phyloP scores from a whole-genome alignment of 441 rosid species.

The Pelargonium myrrhifolium region DNA sequence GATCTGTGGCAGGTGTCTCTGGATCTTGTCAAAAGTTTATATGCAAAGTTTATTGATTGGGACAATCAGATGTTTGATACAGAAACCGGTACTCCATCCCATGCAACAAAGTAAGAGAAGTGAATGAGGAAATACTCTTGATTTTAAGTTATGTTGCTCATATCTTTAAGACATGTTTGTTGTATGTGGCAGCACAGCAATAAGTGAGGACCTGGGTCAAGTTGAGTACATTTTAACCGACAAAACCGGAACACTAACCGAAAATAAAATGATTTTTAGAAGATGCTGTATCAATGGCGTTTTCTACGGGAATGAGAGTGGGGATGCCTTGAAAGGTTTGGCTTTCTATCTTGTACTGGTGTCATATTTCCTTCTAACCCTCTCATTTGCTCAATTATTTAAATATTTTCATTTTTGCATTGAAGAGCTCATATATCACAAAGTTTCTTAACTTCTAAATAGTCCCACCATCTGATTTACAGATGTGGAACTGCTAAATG shows the following conservation, averaged over 20 bases:
- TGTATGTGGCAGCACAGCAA: constrained; percentile 97
- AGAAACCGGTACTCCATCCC: constrained; percentile 73
- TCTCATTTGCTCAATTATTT: constrained; percentile 10
- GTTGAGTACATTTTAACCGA: constrained; percentile 98
- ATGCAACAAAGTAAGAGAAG: constrained; percentile 82
- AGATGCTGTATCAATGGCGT: constrained; percentile 84
- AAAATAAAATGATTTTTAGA: constrained; percentile 92
- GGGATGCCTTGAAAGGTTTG: constrained; percentile 92
- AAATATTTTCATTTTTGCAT: constrained; percentile 11
- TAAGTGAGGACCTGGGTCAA: constrained; percentile 99
- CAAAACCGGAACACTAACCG: constrained; percentile 98
- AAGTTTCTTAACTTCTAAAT: constrained; percentile 17
- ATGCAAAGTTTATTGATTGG: constrained; percentile 99
- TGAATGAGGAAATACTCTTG: constrained; percentile 15
- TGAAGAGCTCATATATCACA: constrained; percentile 9
- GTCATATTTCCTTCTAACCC: constrained; percentile 5
- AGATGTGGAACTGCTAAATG: constrained; percentile 69
- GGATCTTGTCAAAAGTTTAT: constrained; percentile 94
- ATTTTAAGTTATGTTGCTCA: constrained; percentile 8
- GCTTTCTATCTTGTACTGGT: constrained; percentile 11
- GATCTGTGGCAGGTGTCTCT: constrained; percentile 69
- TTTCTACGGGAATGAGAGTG: constrained; percentile 82
- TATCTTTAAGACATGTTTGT: constrained; percentile 28
- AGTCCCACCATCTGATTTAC: constrained; percentile 16
- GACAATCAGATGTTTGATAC: constrained; percentile 86